These are phyloP conservation scores for Alloteropsis semialata DNA, from an alignment of 176 grass and related monocot species.

Conservation along the genomic window DNA sequence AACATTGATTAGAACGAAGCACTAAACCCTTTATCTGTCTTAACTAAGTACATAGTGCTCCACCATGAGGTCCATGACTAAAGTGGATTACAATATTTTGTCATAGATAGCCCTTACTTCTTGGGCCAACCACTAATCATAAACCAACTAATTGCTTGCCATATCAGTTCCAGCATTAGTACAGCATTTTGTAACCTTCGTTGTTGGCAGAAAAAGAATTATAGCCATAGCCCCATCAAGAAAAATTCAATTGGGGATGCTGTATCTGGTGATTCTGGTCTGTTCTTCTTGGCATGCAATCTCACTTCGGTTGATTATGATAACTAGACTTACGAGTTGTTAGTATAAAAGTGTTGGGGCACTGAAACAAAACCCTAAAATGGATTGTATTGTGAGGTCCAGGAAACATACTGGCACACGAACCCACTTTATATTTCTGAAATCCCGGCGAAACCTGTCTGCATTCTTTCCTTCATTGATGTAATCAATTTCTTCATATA, in stretches of 20 bases:
- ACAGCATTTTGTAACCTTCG: background rate
- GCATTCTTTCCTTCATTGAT: constrained; percentile 99
- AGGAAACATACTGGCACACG: constrained; percentile 84
- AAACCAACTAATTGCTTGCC: background rate
- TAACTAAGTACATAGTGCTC: background rate
- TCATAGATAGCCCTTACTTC: background rate
- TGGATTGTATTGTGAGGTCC: constrained; percentile 10
- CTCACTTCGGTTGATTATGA: background rate
- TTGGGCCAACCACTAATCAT: background rate
- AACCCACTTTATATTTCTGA: constrained; percentile 98
- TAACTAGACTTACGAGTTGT: background rate
- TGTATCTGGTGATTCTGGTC: background rate
- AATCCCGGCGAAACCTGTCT: constrained; percentile 94
- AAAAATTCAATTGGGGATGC: background rate
- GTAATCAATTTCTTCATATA: constrained; percentile 99
- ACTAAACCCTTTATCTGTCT: background rate
- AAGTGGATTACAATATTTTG: constrained; percentile 9
- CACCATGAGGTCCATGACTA: background rate
- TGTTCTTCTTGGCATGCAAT: constrained; percentile 15
- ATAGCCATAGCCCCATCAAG: background rate
- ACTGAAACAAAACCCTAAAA: constrained; percentile 23
- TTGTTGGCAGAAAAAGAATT: background rate
- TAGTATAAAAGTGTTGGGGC: background rate
- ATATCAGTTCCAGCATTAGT: background rate
- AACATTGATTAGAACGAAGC: background rate